Evolutionary conservation across 2,329 filamentous ascomycete genomes (phyloP).

Genomic region (Microsporum ferrugineum): DNA sequence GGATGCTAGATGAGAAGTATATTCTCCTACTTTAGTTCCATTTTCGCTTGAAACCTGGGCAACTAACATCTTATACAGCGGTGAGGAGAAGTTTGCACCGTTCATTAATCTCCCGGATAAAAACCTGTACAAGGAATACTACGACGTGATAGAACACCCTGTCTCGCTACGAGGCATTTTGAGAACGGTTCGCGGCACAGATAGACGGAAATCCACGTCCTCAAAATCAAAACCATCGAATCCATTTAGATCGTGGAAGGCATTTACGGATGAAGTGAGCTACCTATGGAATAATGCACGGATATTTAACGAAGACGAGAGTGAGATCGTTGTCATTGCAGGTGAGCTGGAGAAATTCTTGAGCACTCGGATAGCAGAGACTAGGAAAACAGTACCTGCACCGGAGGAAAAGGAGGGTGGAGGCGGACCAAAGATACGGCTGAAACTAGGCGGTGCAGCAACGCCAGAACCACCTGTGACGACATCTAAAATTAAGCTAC

Average conservation of each 20-base stretch:
- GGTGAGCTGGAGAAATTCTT: conserved; percentile 64
- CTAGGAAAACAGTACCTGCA: conserved; percentile 60
- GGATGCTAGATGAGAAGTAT: conserved; percentile 55
- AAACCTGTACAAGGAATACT: conserved; percentile 66
- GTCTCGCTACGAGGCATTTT: conserved; percentile 66
- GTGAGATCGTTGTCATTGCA: conserved; percentile 67
- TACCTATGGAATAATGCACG: conserved; percentile 80
- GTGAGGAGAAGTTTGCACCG: conserved; percentile 58
- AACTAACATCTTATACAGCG: conserved; percentile 30
- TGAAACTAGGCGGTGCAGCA: conserved; percentile 50
- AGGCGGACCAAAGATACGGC: conserved; percentile 61
- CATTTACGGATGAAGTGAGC: conserved; percentile 67
- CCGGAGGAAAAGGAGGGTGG: conserved; percentile 33
- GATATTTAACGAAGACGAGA: conserved; percentile 85
- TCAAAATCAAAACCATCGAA: conserved; percentile 43
- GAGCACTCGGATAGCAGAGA: conserved; percentile 55
- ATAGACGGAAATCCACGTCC: conserved; percentile 53
- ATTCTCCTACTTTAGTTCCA: conserved; percentile 20
- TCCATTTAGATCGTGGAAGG: conserved; percentile 64
- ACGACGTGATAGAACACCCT: conserved; percentile 68
- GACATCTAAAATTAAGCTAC: conserved; percentile 53
- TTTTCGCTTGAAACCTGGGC: conserved; percentile 10
- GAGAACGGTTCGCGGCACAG: conserved; percentile 62
- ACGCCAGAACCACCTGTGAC: conserved; percentile 34
- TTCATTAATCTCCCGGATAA: conserved; percentile 70